phyloP scores from a whole-genome alignment of 225 moss, liverwort and hornwort genomes.

The Thuidium tamariscinum region DNA sequence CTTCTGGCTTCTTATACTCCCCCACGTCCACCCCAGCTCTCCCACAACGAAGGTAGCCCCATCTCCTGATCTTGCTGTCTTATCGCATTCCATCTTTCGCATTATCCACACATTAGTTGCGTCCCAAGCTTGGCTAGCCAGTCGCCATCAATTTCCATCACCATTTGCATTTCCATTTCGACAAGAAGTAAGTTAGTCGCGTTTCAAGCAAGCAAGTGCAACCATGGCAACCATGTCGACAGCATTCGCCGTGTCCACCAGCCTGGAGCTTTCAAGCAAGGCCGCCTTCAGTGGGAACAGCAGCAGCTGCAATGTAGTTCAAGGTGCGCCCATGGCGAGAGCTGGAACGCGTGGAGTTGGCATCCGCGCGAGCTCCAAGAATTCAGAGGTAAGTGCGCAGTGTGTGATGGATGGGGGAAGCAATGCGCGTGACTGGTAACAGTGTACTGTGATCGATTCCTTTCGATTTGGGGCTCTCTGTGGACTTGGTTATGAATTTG shows the following conservation, averaged over 20 bases:
- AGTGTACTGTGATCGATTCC: neutral
- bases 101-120: neutral
- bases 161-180: neutral
- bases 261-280: conserved; percentile 28
- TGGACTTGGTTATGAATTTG: neutral
- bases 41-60: too few species aligned
- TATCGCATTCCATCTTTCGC: neutral
- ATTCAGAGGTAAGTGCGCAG: conserved; percentile 3
- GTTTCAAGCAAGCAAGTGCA: neutral
- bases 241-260: conserved; percentile 13
- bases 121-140: neutral
- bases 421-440: neutral
- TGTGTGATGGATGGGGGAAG: too few species aligned
- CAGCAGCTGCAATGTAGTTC: conserved; percentile 3
- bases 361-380: conserved; percentile 17
- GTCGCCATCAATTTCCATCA: too few species aligned
- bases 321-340: conserved; percentile 9
- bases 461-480: neutral
- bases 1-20: conserved; percentile 16
- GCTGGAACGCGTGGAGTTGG: neutral
- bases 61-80: too few species aligned
- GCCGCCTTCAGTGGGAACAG: neutral
- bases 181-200: neutral
- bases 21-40: neutral
- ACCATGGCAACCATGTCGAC: neutral